These are phyloP conservation scores for Vitis cinerea DNA, from an alignment of 164 flowering plant species.

Conservation along the genomic window DNA sequence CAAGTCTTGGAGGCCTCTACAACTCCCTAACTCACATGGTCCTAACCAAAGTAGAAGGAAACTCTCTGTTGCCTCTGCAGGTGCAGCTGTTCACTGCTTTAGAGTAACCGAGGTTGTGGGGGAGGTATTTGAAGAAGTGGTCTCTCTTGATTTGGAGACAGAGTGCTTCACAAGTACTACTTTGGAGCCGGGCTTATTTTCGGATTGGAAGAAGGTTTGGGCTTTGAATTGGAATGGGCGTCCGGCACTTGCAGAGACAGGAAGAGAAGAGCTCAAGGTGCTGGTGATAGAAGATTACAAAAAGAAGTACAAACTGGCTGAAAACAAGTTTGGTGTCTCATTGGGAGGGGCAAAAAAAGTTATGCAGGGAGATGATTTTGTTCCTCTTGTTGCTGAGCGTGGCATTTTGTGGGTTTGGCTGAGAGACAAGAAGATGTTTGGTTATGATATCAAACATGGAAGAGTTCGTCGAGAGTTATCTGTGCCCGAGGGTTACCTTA, in stretches of 20 bases:
- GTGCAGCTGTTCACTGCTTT: background rate
- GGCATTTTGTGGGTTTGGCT: background rate
- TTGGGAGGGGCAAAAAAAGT: background rate
- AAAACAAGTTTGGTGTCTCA: constrained; percentile 1
- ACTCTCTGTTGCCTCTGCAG: background rate
- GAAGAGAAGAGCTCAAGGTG: background rate
- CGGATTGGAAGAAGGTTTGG: background rate
- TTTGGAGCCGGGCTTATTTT: background rate
- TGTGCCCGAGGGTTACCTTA: too few species aligned
- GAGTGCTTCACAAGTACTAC: background rate
- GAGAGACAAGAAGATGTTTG: background rate
- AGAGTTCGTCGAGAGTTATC: too few species aligned
- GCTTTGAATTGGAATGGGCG: background rate
- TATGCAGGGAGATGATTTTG: background rate
- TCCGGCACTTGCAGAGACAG: background rate
- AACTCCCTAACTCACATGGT: background rate
- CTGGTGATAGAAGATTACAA: constrained; percentile 14
- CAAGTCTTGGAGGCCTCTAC: background rate
- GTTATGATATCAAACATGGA: background rate
- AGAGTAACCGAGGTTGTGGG: background rate
- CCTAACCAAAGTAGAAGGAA: background rate
- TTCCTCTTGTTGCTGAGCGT: background rate
- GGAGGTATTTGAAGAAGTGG: background rate
- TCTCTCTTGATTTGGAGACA: constrained; percentile 3
- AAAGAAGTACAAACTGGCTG: constrained; percentile 7